These are phyloP conservation scores for Cubamyces lactineus DNA, from an alignment of 768 basidiomycete species.

Conservation along the genomic window DNA sequence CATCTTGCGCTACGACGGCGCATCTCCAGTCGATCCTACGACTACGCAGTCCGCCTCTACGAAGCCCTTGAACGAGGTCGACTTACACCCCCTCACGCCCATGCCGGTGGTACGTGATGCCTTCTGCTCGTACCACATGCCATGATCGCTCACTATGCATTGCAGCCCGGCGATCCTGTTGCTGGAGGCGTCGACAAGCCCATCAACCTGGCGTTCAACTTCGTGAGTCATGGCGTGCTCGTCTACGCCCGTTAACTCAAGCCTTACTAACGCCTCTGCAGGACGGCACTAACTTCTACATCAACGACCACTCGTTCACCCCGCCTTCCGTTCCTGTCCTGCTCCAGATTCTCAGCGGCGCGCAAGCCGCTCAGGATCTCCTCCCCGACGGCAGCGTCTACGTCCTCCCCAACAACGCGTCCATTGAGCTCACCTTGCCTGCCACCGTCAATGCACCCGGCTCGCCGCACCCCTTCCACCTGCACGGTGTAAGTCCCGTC, in stretches of 20 bases:
- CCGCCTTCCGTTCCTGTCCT: slow-evolving; percentile 49
- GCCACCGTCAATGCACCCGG: slow-evolving; percentile 33
- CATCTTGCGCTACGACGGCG: slow-evolving; percentile 54
- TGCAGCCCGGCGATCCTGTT: slow-evolving; percentile 26
- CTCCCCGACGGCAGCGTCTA: slow-evolving; percentile 47
- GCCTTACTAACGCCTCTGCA: slow-evolving; percentile 29
- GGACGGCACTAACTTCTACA: slow-evolving; percentile 33
- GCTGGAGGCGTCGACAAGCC: slow-evolving; percentile 29
- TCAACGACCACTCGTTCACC: slow-evolving; percentile 37
- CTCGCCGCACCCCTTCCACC: slow-evolving; percentile 44
- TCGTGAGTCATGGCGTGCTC: slow-evolving; percentile 5
- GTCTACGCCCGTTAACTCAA: not conserved
- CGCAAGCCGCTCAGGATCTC: slow-evolving; percentile 42
- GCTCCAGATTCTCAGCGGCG: slow-evolving; percentile 53
- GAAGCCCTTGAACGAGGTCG: slow-evolving; percentile 42
- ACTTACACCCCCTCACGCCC: slow-evolving; percentile 41
- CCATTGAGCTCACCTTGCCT: slow-evolving; percentile 48
- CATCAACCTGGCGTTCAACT: slow-evolving; percentile 29
- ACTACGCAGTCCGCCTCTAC: slow-evolving; percentile 26
- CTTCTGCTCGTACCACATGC: no score
- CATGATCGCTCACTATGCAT: not conserved
- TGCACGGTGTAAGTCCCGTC: slow-evolving; percentile 43
- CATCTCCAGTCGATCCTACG: slow-evolving; percentile 46
- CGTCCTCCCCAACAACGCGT: slow-evolving; percentile 48
- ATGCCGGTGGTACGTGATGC: slow-evolving; percentile 12